Evolutionary conservation across 1,139 yeast species (phyloP).

Genomic region (Hyphopichia khmerensis): DNA sequence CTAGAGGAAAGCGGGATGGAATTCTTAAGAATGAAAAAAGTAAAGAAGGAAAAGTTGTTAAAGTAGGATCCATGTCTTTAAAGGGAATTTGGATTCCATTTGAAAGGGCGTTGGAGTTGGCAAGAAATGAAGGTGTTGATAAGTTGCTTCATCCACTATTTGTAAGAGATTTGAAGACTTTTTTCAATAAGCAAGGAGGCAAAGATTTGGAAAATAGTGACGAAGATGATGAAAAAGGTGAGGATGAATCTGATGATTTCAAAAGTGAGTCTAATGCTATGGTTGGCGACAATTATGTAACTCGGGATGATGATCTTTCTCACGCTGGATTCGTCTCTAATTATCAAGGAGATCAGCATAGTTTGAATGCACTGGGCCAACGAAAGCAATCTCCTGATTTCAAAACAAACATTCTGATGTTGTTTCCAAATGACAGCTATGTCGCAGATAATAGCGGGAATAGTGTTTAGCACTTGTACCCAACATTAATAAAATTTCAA

Average conservation of each 20-base stretch:
- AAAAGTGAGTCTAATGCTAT: neutral
- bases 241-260: neutral
- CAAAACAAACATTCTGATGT: neutral
- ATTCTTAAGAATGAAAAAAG: constrained; percentile 54
- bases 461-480: no score
- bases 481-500: no score
- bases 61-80: constrained; percentile 53
- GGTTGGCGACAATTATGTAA: neutral
- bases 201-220: constrained; percentile 14
- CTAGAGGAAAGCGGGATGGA: constrained; percentile 95
- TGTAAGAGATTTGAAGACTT: constrained; percentile 40
- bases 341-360: neutral
- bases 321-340: neutral
- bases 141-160: constrained; percentile 45
- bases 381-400: neutral
- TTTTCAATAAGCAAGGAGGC: constrained; percentile 26
- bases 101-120: constrained; percentile 52
- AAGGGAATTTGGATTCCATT: constrained; percentile 61
- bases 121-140: constrained; percentile 47
- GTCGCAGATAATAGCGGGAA: neutral
- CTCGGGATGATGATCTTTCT: neutral
- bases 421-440: neutral
- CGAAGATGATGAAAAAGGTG: neutral
- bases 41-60: constrained; percentile 42
- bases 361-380: neutral